Evolutionary conservation across 768 basidiomycete genomes (phyloP).

Genomic region (Candolleomyces aberdarensis): DNA sequence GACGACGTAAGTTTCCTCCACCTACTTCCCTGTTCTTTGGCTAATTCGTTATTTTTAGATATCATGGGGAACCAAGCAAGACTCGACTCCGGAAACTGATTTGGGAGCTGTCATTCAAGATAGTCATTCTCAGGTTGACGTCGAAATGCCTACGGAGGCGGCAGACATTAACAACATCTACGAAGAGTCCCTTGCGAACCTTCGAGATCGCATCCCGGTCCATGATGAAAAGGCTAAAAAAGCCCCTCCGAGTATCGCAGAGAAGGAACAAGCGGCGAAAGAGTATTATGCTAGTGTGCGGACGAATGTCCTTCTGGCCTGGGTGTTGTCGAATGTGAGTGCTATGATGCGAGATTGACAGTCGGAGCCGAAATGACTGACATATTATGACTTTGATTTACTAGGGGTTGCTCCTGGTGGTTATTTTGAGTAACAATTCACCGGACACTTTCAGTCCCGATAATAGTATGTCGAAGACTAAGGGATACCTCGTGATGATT

Average conservation of each 20-base stretch:
- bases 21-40: no score
- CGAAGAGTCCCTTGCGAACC: constrained; percentile 75
- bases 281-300: constrained; percentile 88
- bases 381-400: background rate
- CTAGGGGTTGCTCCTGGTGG: constrained; percentile 66
- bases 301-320: constrained; percentile 76
- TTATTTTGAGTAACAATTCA: constrained; percentile 60
- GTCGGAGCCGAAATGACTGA: background rate
- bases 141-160: constrained; percentile 79
- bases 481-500: constrained; percentile 77
- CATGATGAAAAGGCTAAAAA: constrained; percentile 24
- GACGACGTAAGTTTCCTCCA: constrained; percentile 59
- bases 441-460: constrained; percentile 57
- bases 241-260: constrained; percentile 39
- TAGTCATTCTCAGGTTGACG: constrained; percentile 77
- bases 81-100: constrained; percentile 66
- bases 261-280: constrained; percentile 71
- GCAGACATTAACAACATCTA: constrained; percentile 84
- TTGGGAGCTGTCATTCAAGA: constrained; percentile 84
- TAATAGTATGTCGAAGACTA: constrained; percentile 52
- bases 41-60: constrained; percentile 41
- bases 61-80: constrained; percentile 97
- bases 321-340: constrained; percentile 81
- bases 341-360: background rate
- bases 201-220: constrained; percentile 38